A percentile compares a stretch with the other conserved stretches of the same genome.
Evolutionary conservation across 1,284 basidiomycete species (phyloP).

Genomic region (Pseudozyma pruni): DNA sequence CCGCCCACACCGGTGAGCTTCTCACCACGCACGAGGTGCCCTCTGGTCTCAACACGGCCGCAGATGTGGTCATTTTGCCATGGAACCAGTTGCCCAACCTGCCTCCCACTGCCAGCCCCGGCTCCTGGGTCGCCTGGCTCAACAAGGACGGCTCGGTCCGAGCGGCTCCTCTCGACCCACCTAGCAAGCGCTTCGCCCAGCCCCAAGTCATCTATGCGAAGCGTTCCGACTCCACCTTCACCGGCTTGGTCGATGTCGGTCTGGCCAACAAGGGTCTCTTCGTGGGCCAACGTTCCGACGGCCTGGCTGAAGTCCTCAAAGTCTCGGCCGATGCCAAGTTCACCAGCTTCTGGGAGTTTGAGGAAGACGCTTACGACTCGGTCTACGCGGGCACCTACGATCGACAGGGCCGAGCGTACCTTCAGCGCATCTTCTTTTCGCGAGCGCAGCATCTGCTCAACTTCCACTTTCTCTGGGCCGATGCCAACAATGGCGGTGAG

Average conservation of each 20-base stretch:
- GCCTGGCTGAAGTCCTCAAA: constrained; percentile 52
- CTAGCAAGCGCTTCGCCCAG: constrained; percentile 41
- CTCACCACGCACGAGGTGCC: constrained; percentile 44
- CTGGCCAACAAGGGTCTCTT: constrained; percentile 59
- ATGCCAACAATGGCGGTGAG: constrained; percentile 71
- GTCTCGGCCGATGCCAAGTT: constrained; percentile 50
- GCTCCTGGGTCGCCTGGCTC: constrained; percentile 62
- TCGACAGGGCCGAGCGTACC: constrained; percentile 73
- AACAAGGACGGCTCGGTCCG: constrained; percentile 56
- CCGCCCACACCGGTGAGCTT: constrained; percentile 40
- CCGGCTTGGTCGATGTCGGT: constrained; percentile 51
- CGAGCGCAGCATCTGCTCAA: constrained; percentile 65
- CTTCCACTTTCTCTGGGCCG: constrained; percentile 74
- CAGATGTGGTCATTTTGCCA: constrained; percentile 44
- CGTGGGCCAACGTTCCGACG: constrained; percentile 52
- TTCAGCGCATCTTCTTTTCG: constrained; percentile 77
- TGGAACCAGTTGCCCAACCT: constrained; percentile 47
- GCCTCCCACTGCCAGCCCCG: constrained; percentile 38
- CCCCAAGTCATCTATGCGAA: constrained; percentile 47
- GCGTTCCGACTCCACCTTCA: constrained; percentile 35
- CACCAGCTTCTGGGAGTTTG: constrained; percentile 58
- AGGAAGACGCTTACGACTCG: constrained; percentile 63
- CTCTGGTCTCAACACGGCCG: constrained; percentile 30
- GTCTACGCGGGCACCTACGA: constrained; percentile 73
- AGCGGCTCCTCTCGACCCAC: constrained; percentile 47